phyloP scores from a whole-genome alignment of 352 stramenopile genomes.

The Phytopythium cucurbitacearum region DNA sequence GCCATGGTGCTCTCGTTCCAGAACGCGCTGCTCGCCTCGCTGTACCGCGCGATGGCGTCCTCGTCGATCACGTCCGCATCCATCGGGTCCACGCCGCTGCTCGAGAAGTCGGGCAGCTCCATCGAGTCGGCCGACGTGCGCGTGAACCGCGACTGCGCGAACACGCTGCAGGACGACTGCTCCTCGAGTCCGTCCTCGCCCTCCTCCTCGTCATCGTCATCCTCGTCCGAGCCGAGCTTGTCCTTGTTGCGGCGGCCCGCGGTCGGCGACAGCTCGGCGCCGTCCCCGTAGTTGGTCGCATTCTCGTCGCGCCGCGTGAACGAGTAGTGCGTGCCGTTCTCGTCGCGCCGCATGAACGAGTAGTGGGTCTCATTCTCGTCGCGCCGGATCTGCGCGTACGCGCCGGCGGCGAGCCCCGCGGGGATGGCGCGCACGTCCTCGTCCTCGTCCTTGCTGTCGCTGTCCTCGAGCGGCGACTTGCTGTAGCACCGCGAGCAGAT shows the following conservation, averaged over 20 bases:
- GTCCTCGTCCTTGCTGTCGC: conserved; percentile 18
- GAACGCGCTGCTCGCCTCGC: conserved; percentile 25
- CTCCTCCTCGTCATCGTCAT: conserved; percentile 30
- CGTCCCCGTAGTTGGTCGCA: conserved; percentile 1
- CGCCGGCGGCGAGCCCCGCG: conserved; percentile 5
- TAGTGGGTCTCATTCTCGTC: conserved; percentile 36
- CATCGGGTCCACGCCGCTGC: conserved; percentile 6
- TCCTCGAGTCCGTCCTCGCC: conserved; percentile 52
- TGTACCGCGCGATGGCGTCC: conserved; percentile 10
- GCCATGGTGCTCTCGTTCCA: conserved; percentile 22
- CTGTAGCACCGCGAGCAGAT: conserved; percentile 58
- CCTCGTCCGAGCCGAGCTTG: conserved; percentile 13
- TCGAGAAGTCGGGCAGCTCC: conserved; percentile 9
- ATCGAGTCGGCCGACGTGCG: conserved; percentile 34
- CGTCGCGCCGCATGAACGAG: conserved; percentile 34
- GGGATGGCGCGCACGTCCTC: conserved; percentile 15
- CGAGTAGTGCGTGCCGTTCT: conserved; percentile 8
- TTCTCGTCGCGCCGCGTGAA: conserved; percentile 1
- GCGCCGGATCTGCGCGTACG: conserved; percentile 11
- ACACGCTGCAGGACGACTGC: conserved; percentile 49
- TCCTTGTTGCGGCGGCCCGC: neutral
- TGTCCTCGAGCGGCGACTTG: conserved; percentile 13
- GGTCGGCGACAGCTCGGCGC: neutral
- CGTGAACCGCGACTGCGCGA: conserved; percentile 51
- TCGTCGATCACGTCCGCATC: conserved; percentile 22